phyloP scores from a whole-genome alignment of 768 basidiomycete species.

The Mycena indigotica region DNA sequence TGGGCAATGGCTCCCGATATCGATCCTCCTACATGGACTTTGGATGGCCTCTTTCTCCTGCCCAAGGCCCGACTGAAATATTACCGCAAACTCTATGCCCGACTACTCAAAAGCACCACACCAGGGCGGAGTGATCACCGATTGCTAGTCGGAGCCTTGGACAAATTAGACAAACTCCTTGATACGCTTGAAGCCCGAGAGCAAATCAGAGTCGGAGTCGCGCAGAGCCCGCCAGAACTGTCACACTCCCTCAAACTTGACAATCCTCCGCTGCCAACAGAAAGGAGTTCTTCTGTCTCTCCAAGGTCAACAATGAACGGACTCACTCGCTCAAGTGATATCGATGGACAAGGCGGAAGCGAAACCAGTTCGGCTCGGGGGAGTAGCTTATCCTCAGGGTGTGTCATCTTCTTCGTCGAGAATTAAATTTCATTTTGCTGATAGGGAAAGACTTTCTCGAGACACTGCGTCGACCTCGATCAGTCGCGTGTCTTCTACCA shows the following conservation, averaged over 20 bases:
- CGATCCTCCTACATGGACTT: conserved; percentile 65
- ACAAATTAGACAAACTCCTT: conserved; percentile 77
- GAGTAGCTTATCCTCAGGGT: conserved; percentile 61
- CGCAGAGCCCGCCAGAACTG: conserved; percentile 22
- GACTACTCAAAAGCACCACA: conserved; percentile 82
- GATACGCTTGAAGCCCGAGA: conserved; percentile 63
- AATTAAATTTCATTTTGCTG: conserved; percentile 1
- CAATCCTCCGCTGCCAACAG: conserved; percentile 46
- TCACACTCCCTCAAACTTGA: conserved; percentile 40
- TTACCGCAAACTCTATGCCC: conserved; percentile 87
- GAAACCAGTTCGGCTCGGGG: conserved; percentile 54
- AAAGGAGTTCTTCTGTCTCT: conserved; percentile 22
- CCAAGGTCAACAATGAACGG: conserved; percentile 25
- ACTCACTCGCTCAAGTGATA: conserved; percentile 20
- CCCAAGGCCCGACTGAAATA: conserved; percentile 86
- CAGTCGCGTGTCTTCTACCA: conserved; percentile 53
- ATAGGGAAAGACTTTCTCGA: conserved; percentile 60
- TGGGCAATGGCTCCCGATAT: conserved; percentile 38
- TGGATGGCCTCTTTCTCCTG: conserved; percentile 86
- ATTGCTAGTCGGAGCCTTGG: conserved; percentile 76
- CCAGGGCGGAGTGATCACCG: conserved; percentile 87
- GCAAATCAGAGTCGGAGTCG: conserved; percentile 51
- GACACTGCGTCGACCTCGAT: conserved; percentile 60
- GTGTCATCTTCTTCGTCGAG: conserved; percentile 26
- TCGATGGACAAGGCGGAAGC: conserved; percentile 41